These are phyloP conservation scores for Xylaria acuta DNA, from an alignment of 495 filamentous ascomycete genomes.

Conservation along the genomic window DNA sequence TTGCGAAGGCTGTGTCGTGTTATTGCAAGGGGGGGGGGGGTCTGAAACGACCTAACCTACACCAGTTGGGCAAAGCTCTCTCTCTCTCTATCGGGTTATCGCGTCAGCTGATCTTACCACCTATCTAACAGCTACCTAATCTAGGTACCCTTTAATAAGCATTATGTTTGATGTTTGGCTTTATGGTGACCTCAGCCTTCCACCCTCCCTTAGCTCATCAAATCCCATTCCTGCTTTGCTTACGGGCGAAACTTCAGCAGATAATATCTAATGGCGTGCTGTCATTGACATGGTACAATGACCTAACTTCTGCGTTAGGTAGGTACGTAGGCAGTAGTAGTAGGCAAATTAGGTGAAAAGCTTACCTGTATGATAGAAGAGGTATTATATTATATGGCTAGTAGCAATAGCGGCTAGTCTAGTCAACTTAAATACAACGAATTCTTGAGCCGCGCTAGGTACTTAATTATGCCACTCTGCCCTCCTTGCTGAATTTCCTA, in stretches of 20 bases:
- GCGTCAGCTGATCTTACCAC: constrained; percentile 15
- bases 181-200: constrained; percentile 1
- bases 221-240: constrained; percentile 14
- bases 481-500: background rate
- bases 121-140: background rate
- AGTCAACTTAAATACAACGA: background rate
- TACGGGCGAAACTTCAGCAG: background rate
- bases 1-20: background rate
- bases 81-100: background rate
- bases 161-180: constrained; percentile 6
- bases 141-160: background rate
- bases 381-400: background rate
- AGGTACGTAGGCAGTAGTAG: background rate
- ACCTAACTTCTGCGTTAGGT: background rate
- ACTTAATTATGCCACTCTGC: background rate
- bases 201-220: background rate
- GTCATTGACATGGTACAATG: background rate
- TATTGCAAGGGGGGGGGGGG: background rate
- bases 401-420: background rate
- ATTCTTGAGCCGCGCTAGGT: background rate
- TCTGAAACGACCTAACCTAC: background rate
- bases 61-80: background rate
- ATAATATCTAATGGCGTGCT: background rate
- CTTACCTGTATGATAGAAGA: background rate
- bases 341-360: background rate